Evolutionary conservation across 2,329 filamentous ascomycete species (phyloP), one percentile per base, ranked within the genome.

Genomic region (Ophiostoma piceae): DNA sequence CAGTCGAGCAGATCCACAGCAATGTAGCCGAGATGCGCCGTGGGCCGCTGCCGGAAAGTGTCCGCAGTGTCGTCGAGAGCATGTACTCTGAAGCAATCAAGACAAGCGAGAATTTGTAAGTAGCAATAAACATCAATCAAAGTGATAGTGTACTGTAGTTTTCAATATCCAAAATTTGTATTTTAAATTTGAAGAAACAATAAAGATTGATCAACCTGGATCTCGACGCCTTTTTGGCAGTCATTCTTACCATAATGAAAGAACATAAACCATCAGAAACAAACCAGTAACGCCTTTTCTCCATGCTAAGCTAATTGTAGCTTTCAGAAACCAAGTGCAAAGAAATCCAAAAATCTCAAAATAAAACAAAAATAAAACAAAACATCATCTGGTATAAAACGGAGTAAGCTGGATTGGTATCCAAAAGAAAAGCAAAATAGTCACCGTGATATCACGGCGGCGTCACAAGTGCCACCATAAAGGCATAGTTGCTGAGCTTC

Each of bases 401-500:
- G 54, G 37, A 54, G 60, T 9, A 47, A 32, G 51, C 6, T 47
- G 14, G 51, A 22, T 5, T 32, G 26, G 26, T 26, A 22, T 26
- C 7, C 22, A 65, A 32, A 14, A 32, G 32, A 65, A 69, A 32
- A 72, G 67, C 79, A 62, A 78, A 16, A 77, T 41, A 77, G 9
- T 9, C 16, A 1, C 43, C 7, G 43, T 47, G 16, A n/a, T n/a
- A 47, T 47, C 78, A 70, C 32, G 70, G 67, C 9, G 70, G 65
- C 19, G 70, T 71, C n/a, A 70, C 73, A 67, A 72, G 32, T 0
- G 73, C 78, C 3, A 79, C 78, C 51, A 88, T 77, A 60, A 84
- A 82, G 66, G 82, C 83, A 72, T 88, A 88, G 75, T 87, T 87
- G 41, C 82, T 79, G 37, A 88, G 75, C 75, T 87, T 87, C 14